Percentiles rank a stretch among this genome's conserved stretches.
phyloP scores from a whole-genome alignment of 352 stramenopile genomes.

The Phytophthora boehmeriae region DNA sequence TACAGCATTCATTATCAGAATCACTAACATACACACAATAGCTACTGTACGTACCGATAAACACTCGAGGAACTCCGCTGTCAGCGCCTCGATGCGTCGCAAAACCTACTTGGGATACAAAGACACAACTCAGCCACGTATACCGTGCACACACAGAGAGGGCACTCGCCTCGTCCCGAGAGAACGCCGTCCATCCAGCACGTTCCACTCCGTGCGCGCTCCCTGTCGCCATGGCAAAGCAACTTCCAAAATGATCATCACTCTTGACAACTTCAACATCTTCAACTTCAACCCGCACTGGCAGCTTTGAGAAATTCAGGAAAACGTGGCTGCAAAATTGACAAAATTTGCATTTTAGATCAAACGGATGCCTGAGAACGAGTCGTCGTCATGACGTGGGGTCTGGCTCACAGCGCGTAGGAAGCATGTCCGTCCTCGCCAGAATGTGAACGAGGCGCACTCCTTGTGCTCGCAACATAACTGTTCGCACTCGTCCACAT shows the following conservation, averaged over 20 bases:
- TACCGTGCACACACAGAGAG: neutral
- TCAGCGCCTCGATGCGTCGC: constrained; percentile 59
- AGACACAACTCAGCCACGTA: neutral
- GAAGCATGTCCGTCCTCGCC: constrained; percentile 72
- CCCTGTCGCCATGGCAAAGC: constrained; percentile 14
- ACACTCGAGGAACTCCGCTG: constrained; percentile 59
- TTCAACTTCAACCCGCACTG: constrained; percentile 42
- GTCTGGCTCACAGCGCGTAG: constrained; percentile 49
- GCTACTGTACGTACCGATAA: constrained; percentile 38
- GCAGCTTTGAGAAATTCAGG: constrained; percentile 12
- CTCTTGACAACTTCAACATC: constrained; percentile 21
- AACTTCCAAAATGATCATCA: constrained; percentile 39
- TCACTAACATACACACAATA: neutral
- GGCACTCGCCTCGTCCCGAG: constrained; percentile 50
- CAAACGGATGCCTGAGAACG: constrained; percentile 63
- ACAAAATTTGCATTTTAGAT: constrained; percentile 20
- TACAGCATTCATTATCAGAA: constrained; percentile 19
- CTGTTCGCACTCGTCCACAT: constrained; percentile 66
- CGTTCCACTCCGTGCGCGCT: constrained; percentile 4
- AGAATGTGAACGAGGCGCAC: constrained; percentile 77
- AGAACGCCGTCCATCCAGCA: constrained; percentile 17
- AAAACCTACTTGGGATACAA: constrained; percentile 46
- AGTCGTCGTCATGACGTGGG: constrained; percentile 51
- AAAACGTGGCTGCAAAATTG: constrained; percentile 22
- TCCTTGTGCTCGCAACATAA: constrained; percentile 65